Evolutionary conservation across 352 stramenopile species (phyloP).

Genomic region (Pythium biforme): DNA sequence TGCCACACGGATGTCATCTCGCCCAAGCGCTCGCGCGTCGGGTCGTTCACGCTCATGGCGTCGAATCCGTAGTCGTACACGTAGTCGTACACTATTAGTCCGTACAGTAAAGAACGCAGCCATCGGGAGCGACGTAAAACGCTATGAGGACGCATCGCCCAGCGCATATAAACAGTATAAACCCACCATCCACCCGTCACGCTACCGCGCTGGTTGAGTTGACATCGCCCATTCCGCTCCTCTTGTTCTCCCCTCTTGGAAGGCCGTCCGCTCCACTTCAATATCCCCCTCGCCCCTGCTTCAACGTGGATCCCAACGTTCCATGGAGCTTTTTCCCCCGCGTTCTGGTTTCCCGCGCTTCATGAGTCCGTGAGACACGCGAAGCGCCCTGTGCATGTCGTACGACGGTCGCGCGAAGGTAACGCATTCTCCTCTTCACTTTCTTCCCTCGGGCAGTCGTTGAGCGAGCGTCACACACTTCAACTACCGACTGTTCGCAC

Average conservation of each 20-base stretch:
- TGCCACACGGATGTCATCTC: constrained; percentile 46
- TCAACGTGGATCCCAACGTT: not conserved
- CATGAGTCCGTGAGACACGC: constrained; percentile 2
- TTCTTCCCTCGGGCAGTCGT: not conserved
- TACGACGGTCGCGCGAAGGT: constrained; percentile 21
- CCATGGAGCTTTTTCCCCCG: not conserved
- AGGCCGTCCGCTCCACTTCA: not conserved
- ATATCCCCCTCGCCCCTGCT: not conserved
- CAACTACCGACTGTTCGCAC: constrained; percentile 14
- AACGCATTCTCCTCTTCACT: not conserved
- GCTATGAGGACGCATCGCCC: not conserved
- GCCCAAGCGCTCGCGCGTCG: constrained; percentile 63
- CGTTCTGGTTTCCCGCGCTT: constrained; percentile 10
- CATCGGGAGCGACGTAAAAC: constrained; percentile 8
- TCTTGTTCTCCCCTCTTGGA: too few species aligned
- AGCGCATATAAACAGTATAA: not conserved
- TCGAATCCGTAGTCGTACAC: constrained; percentile 18
- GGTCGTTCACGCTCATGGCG: constrained; percentile 43
- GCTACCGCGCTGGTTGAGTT: not conserved
- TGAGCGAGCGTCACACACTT: constrained; percentile 17
- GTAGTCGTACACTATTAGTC: constrained; percentile 1
- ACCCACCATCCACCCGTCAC: too few species aligned
- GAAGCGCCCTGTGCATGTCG: constrained; percentile 5
- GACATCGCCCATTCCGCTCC: not conserved
- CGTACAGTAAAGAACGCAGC: constrained; percentile 9